A percentile compares a stretch with the other conserved stretches of the same genome.
phyloP scores from a whole-genome alignment of 1,284 basidiomycete genomes.

The Tilletia horrida region DNA sequence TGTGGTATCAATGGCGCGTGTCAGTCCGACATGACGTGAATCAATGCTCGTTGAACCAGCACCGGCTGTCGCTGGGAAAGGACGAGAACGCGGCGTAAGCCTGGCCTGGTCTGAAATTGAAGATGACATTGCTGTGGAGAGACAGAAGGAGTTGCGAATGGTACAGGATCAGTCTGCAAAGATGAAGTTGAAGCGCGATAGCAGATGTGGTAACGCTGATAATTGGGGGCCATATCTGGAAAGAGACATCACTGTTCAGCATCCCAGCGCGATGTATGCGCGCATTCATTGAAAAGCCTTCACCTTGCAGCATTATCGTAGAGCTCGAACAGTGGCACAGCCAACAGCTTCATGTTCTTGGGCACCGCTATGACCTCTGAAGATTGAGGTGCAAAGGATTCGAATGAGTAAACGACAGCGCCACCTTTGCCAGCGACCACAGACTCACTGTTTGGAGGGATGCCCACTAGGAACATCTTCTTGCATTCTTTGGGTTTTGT shows the following conservation, averaged over 20 bases:
- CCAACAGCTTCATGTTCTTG: slow-evolving; percentile 94
- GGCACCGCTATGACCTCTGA: slow-evolving; percentile 91
- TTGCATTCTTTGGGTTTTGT: slow-evolving; percentile 98
- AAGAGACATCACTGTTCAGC: not conserved
- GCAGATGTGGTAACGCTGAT: slow-evolving; percentile 85
- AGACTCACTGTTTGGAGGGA: slow-evolving; percentile 82
- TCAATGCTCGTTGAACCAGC: too few species aligned
- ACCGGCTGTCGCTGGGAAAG: too few species aligned
- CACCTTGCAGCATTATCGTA: slow-evolving; percentile 92
- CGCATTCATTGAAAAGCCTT: slow-evolving; percentile 12
- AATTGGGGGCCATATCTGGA: slow-evolving; percentile 80
- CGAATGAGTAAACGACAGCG: not conserved
- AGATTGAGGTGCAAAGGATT: too few species aligned
- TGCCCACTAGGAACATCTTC: slow-evolving; percentile 89
- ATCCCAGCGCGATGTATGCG: not conserved
- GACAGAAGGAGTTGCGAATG: too few species aligned
- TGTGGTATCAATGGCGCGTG: too few species aligned
- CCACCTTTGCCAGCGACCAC: not conserved
- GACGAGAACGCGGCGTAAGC: too few species aligned
- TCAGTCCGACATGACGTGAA: too few species aligned
- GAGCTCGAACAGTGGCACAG: slow-evolving; percentile 87
- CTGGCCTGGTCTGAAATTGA: too few species aligned
- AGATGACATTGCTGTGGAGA: too few species aligned
- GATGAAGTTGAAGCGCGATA: slow-evolving; percentile 69
- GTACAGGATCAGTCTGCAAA: slow-evolving; percentile 36